These are phyloP conservation scores for Centaurea solstitialis DNA, from an alignment of 129 eudicot species.

Conservation along the genomic window DNA sequence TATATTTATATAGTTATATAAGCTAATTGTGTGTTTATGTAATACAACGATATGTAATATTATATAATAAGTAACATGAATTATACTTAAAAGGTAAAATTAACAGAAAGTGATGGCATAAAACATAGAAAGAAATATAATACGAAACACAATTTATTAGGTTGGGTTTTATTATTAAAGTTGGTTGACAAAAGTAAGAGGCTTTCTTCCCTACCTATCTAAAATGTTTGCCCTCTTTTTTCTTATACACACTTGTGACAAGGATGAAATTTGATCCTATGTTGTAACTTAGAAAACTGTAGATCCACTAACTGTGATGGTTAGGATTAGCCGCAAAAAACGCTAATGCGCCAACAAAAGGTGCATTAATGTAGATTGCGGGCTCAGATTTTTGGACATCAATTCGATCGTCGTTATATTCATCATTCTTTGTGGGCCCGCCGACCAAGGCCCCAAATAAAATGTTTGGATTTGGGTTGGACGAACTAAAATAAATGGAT, in stretches of 20 bases:
- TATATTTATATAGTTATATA: too few relatives aligned
- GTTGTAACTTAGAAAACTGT: background rate
- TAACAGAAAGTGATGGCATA: too few relatives aligned
- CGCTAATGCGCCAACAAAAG: conserved; percentile 88
- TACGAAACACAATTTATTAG: background rate
- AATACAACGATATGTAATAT: background rate
- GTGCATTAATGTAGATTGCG: conserved; percentile 89
- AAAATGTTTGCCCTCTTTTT: background rate
- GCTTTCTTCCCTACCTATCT: conserved; percentile 29
- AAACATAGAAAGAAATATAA: background rate
- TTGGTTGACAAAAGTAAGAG: conserved; percentile 37
- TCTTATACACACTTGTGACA: background rate
- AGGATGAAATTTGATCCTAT: background rate
- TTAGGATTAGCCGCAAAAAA: conserved; percentile 75
- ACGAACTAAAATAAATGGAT: conserved; percentile 56
- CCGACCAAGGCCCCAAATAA: conserved; percentile 87
- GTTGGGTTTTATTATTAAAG: background rate
- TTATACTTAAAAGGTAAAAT: too few relatives aligned
- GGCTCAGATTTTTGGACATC: conserved; percentile 86
- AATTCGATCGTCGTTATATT: conserved; percentile 68
- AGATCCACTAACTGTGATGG: conserved; percentile 18
- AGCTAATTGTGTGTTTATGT: too few relatives aligned
- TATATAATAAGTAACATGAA: background rate
- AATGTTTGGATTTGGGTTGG: conserved; percentile 69
- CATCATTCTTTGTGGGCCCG: conserved; percentile 86